phyloP scores from a whole-genome alignment of 108 stramenopile genomes.

The Cyclotella atomus region DNA sequence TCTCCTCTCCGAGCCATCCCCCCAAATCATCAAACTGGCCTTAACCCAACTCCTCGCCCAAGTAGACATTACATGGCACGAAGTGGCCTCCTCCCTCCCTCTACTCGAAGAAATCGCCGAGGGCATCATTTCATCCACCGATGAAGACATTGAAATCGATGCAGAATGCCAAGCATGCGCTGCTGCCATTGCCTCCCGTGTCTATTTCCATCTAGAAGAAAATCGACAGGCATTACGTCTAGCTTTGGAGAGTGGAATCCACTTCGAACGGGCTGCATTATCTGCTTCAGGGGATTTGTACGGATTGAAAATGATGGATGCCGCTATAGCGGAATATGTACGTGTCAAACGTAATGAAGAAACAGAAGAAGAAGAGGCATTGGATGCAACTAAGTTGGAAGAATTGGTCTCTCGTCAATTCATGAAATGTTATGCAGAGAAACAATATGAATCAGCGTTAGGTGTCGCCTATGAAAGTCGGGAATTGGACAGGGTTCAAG shows the following conservation, averaged over 20 bases:
- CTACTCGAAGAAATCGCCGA: constrained; percentile 86
- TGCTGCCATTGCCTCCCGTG: constrained; percentile 92
- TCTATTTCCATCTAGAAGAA: constrained; percentile 98
- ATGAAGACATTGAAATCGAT: not conserved
- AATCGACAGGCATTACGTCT: constrained; percentile 94
- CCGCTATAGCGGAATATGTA: constrained; percentile 84
- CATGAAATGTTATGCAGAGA: constrained; percentile 87
- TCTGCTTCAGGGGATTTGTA: too few relatives aligned
- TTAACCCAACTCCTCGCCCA: constrained; percentile 62
- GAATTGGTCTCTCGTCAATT: constrained; percentile 93
- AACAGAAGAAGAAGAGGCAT: constrained; percentile 43
- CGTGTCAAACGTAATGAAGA: constrained; percentile 25
- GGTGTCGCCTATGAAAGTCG: constrained; percentile 96
- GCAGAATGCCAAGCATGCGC: constrained; percentile 72
- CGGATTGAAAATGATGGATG: constrained; percentile 72
- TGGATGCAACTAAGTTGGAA: constrained; percentile 88
- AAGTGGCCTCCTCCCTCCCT: constrained; percentile 82
- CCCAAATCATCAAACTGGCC: constrained; percentile 58
- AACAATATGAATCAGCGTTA: constrained; percentile 89
- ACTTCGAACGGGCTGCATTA: too few relatives aligned
- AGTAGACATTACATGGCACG: constrained; percentile 86
- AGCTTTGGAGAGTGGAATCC: constrained; percentile 81
- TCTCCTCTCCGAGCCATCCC: constrained; percentile 71
- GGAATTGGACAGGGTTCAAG: constrained; percentile 12
- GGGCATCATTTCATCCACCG: constrained; percentile 21